These are phyloP conservation scores for Symbiodinium natans DNA, from an alignment of 73 alveolate genomes.

Conservation along the genomic window DNA sequence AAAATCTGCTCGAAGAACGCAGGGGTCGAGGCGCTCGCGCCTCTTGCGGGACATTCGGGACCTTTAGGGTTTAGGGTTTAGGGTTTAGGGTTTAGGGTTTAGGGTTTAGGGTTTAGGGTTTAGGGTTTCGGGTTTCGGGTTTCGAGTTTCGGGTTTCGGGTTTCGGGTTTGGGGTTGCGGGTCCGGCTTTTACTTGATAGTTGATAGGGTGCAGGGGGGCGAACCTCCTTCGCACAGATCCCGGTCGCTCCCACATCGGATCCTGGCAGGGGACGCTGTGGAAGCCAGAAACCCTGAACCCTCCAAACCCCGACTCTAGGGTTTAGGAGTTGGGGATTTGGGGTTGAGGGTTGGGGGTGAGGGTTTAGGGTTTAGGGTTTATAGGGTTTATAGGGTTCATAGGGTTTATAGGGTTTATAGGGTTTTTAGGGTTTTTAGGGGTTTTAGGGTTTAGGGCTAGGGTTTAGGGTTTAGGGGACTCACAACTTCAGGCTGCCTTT, in stretches of 20 bases:
- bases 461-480: not conserved
- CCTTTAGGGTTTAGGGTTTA: not conserved
- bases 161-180: no score
- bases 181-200: no score
- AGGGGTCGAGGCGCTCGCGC: not conserved
- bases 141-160: not conserved
- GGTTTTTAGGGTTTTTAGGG: no score
- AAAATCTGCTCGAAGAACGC: not conserved
- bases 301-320: not conserved
- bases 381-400: not conserved
- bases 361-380: not conserved
- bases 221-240: not conserved
- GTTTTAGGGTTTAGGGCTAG: not conserved
- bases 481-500: no score
- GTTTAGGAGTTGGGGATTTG: not conserved
- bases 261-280: not conserved
- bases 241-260: not conserved
- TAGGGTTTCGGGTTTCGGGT: not conserved
- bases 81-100: not conserved
- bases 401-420: not conserved
- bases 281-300: no score
- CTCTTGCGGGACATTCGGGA: not conserved
- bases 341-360: no score
- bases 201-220: no score
- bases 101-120: not conserved